Percentiles rank a stretch among this genome's conserved stretches.
phyloP scores from a whole-genome alignment of 176 grass and related monocot species.

The Hordeum vulgare region MorexV3_pseudomolecules_assembly NC_058521.1:559929260-559929759 shows the following conservation, averaged over 20 bases:
- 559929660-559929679: not conserved
- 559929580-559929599: slow-evolving; percentile 25
- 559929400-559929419: not conserved
- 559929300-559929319: too few species aligned
- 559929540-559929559: slow-evolving; percentile 5
- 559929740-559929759: too few species aligned
- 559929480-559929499: not conserved
- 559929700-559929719: too few species aligned
- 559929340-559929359: not conserved
- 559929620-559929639: not conserved
- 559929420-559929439: too few species aligned
- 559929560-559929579: slow-evolving; percentile 2
- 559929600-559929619: not conserved
- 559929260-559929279: not conserved
- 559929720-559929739: too few species aligned
- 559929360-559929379: not conserved
- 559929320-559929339: too few species aligned
- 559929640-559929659: not conserved
- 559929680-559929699: not conserved
- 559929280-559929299: not conserved
- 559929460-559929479: not conserved
- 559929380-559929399: not conserved
- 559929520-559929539: too few species aligned
- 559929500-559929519: too few species aligned
- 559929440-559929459: too few species aligned